These are phyloP conservation scores for Debaryomyces prosopidis DNA, from an alignment of 805 yeast species.

Conservation along the genomic window DNA sequence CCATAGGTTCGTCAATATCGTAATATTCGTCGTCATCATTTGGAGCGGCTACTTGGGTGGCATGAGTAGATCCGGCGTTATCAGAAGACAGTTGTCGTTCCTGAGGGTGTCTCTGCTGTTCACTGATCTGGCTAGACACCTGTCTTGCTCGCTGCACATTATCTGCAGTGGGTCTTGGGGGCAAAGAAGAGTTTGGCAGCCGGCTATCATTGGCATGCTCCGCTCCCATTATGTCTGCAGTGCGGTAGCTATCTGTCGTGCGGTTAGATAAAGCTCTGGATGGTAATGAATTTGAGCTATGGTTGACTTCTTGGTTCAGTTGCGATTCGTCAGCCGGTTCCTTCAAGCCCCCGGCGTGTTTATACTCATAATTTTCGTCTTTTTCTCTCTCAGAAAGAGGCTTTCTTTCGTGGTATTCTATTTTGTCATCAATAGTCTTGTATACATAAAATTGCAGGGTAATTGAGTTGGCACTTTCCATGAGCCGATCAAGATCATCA, in stretches of 20 bases:
- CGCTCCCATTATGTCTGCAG: neutral
- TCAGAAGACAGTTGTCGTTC: neutral
- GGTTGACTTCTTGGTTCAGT: too few relatives aligned
- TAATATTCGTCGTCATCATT: constrained; percentile 28
- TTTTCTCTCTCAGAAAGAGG: neutral
- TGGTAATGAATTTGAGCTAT: neutral
- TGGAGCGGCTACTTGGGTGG: constrained; percentile 5
- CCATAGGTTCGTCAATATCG: constrained; percentile 39
- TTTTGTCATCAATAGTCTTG: neutral
- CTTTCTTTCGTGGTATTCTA: neutral
- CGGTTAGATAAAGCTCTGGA: neutral
- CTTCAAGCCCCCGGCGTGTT: neutral
- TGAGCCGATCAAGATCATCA: constrained; percentile 40
- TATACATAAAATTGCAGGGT: neutral
- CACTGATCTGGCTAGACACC: constrained; percentile 16
- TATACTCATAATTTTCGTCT: neutral
- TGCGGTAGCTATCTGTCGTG: neutral
- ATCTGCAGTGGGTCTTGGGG: constrained; percentile 28
- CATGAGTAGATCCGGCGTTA: neutral
- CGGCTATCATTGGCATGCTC: neutral
- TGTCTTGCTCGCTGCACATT: constrained; percentile 23
- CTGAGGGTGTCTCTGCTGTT: neutral
- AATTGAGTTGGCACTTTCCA: constrained; percentile 30
- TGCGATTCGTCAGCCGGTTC: neutral
- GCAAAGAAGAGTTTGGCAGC: constrained; percentile 10